A percentile compares a stretch with the other conserved stretches of the same genome.
phyloP scores from a whole-genome alignment of 352 stramenopile genomes.

The Phytophthora fragariae region DNA sequence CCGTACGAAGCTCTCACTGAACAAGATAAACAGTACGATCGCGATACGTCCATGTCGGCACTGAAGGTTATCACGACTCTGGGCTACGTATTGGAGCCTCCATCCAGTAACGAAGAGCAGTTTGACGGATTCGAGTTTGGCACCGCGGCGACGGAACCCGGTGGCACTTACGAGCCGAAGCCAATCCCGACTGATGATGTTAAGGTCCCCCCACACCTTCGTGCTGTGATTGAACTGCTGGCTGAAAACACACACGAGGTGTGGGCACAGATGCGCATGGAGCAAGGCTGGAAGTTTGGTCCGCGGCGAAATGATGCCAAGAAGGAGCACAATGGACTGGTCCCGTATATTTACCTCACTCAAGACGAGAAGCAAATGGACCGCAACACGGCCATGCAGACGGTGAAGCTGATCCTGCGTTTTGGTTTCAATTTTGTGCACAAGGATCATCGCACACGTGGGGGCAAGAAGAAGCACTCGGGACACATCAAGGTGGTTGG shows the following conservation, averaged over 20 bases:
- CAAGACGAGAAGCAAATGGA: slow-evolving; percentile 88
- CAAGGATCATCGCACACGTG: slow-evolving; percentile 57
- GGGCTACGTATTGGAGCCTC: slow-evolving; percentile 74
- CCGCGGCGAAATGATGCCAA: slow-evolving; percentile 70
- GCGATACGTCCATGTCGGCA: slow-evolving; percentile 79
- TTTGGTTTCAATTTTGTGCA: slow-evolving; percentile 77
- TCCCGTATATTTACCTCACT: slow-evolving; percentile 83
- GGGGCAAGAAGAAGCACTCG: slow-evolving; percentile 52
- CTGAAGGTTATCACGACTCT: slow-evolving; percentile 83
- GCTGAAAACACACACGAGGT: slow-evolving; percentile 87
- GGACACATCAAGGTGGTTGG: slow-evolving; percentile 62
- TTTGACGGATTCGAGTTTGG: slow-evolving; percentile 68
- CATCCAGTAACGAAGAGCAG: slow-evolving; percentile 46
- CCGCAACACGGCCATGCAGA: slow-evolving; percentile 85
- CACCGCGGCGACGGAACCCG: slow-evolving; percentile 47
- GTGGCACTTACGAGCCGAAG: slow-evolving; percentile 67
- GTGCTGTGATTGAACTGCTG: slow-evolving; percentile 76
- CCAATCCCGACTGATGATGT: slow-evolving; percentile 73
- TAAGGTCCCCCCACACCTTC: slow-evolving; percentile 64
- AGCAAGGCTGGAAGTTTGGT: slow-evolving; percentile 81
- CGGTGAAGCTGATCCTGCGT: slow-evolving; percentile 78
- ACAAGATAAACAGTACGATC: slow-evolving; percentile 84
- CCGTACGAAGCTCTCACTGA: slow-evolving; percentile 80
- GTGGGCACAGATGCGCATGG: slow-evolving; percentile 85
- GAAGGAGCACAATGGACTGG: slow-evolving; percentile 77